A percentile compares a stretch with the other conserved stretches of the same genome.
These are phyloP conservation scores for Polytrichum formosum DNA, from an alignment of 225 moss, liverwort and hornwort species.

Conservation along the genomic window DNA sequence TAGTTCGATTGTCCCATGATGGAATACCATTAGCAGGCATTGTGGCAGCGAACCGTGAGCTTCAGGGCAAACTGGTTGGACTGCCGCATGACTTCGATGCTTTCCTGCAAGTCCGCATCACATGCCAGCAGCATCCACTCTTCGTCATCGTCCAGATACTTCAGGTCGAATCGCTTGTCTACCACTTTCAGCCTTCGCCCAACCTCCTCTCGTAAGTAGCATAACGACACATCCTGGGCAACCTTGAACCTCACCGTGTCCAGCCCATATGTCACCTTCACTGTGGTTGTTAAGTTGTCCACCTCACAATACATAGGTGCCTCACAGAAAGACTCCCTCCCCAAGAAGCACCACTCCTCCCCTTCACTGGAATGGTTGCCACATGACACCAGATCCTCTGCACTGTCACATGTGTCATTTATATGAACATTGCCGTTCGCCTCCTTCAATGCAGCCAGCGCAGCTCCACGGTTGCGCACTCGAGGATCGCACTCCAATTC, in stretches of 20 bases:
- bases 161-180: conserved; percentile 42
- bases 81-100: conserved; percentile 60
- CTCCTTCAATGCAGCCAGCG: conserved; percentile 37
- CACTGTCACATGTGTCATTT: not conserved
- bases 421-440: conserved; percentile 36
- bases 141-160: conserved; percentile 77
- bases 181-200: conserved; percentile 55
- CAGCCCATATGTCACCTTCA: conserved; percentile 60
- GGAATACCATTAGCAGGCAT: no score
- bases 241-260: conserved; percentile 81
- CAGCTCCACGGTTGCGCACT: conserved; percentile 40
- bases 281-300: conserved; percentile 30
- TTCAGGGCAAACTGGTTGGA: conserved; percentile 52
- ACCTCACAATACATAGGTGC: conserved; percentile 27
- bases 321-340: conserved; percentile 36
- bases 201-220: conserved; percentile 60
- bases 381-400: conserved; percentile 46
- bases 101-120: conserved; percentile 72
- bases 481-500: conserved; percentile 14
- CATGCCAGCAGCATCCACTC: conserved; percentile 80
- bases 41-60: conserved; percentile 35
- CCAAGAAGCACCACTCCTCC: conserved; percentile 56
- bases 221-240: conserved; percentile 31
- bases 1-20: no score
- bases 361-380: conserved; percentile 59